A percentile compares a stretch with the other conserved stretches of the same genome.
Conservation (phyloP, 2,329 filamentous ascomycete species). For the Colletotrichum lentis region DNA sequence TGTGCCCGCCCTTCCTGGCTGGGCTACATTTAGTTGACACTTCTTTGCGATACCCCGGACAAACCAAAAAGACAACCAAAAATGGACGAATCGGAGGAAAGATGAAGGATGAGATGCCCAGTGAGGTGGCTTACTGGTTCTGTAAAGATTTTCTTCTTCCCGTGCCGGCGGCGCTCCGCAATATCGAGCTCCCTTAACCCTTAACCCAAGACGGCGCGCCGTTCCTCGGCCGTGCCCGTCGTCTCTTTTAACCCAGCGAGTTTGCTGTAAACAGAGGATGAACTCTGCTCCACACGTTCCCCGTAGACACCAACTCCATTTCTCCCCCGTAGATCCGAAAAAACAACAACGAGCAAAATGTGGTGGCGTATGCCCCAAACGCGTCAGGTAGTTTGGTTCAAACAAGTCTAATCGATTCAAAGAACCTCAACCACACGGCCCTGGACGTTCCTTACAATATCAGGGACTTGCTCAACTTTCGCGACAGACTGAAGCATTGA, state of each 20-base stretch:
- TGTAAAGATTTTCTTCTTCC: constrained; percentile 14
- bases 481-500: constrained; percentile 34
- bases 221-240: constrained; percentile 14
- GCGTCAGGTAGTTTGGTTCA: constrained; percentile 5
- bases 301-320: constrained; percentile 32
- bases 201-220: constrained; percentile 7
- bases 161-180: constrained; percentile 18
- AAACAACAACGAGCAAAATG: constrained; percentile 5
- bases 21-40: constrained; percentile 8
- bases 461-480: constrained; percentile 30
- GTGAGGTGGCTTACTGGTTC: constrained; percentile 21
- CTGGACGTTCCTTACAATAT: constrained; percentile 34
- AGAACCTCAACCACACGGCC: constrained; percentile 43
- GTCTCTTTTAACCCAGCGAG: background rate
- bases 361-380: constrained; percentile 4
- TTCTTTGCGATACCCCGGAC: constrained; percentile 14
- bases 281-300: constrained; percentile 20
- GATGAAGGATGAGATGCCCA: constrained; percentile 22
- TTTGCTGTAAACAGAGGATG: constrained; percentile 9
- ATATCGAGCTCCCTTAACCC: constrained; percentile 22
- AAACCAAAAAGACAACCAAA: constrained; percentile 4
- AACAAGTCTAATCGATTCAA: constrained; percentile 1
- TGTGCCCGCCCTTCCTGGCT: constrained; percentile 4
- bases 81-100: constrained; percentile 7
- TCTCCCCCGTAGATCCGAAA: constrained; percentile 28